Evolutionary conservation across 75 land plant genomes (phyloP).

Genomic region (Cryptomeria japonica): DNA sequence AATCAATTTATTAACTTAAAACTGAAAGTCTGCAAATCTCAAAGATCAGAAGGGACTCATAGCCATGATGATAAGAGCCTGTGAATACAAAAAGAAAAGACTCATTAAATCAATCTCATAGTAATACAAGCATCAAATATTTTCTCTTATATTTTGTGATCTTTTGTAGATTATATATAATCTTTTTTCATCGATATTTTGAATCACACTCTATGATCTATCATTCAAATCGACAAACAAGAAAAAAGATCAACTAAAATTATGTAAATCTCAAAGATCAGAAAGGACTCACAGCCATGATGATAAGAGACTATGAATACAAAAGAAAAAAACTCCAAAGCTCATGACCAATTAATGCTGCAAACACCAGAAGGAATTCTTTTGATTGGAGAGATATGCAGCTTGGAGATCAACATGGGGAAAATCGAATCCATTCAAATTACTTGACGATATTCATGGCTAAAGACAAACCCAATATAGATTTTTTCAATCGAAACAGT

Average conservation of each 20-base stretch:
- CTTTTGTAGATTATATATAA: too few relatives aligned
- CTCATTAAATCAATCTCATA: neutral
- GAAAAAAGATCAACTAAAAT: too few relatives aligned
- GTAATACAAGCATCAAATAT: too few relatives aligned
- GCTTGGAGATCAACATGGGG: neutral
- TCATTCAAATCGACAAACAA: too few relatives aligned
- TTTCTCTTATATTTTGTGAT: too few relatives aligned
- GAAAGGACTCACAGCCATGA: neutral
- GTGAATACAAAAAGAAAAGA: neutral
- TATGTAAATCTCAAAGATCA: neutral
- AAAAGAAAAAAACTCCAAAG: neutral
- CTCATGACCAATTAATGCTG: neutral
- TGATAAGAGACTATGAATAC: neutral
- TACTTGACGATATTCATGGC: neutral
- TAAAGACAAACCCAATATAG: neutral
- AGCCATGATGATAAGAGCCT: neutral
- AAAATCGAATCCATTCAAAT: neutral
- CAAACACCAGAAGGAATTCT: neutral
- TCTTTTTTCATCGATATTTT: too few relatives aligned
- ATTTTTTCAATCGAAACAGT: neutral
- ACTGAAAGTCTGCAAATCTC: neutral
- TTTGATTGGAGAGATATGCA: neutral
- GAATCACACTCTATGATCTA: too few relatives aligned
- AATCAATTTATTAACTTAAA: too few relatives aligned
- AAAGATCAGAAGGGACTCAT: neutral